A percentile compares a stretch with the other conserved stretches of the same genome.
Evolutionary conservation across 495 filamentous ascomycete species (phyloP).

Genomic region (Achaetomiella virescens): DNA sequence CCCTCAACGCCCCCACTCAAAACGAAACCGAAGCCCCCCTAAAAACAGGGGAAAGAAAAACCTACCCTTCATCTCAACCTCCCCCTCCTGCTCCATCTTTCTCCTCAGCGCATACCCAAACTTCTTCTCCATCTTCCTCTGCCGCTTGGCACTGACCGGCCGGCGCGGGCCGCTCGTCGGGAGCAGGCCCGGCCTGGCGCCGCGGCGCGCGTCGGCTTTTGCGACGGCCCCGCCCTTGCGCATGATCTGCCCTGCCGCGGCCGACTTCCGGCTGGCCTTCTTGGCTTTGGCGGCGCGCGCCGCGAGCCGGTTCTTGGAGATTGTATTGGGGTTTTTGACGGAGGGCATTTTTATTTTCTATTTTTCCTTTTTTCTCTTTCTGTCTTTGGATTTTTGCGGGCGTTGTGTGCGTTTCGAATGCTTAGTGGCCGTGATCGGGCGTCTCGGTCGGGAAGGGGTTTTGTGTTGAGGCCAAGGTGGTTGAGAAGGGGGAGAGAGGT

Average conservation of each 20-base stretch:
- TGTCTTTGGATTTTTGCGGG: too few species aligned
- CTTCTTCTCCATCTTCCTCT: conserved; percentile 40
- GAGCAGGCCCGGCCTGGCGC: conserved; percentile 35
- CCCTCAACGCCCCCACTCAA: background rate
- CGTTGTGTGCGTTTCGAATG: too few species aligned
- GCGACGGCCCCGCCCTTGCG: conserved; percentile 16
- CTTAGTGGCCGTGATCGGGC: too few species aligned
- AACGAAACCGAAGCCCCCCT: background rate
- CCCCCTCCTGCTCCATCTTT: conserved; percentile 36
- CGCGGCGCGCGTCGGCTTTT: conserved; percentile 30
- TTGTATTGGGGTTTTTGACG: conserved; percentile 43
- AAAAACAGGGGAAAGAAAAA: conserved; percentile 1
- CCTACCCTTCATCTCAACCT: conserved; percentile 36
- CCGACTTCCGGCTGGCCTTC: conserved; percentile 24
- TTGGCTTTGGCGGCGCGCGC: conserved; percentile 29
- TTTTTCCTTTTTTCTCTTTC: background rate
- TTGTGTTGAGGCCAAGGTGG: too few species aligned
- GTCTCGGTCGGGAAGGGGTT: too few species aligned
- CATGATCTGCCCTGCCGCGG: conserved; percentile 13
- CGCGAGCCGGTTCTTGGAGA: conserved; percentile 36
- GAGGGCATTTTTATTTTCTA: conserved; percentile 31
- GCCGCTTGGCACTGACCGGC: conserved; percentile 37
- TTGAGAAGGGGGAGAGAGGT: too few species aligned
- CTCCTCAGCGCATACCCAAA: conserved; percentile 35
- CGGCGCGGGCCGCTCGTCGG: conserved; percentile 39